Conservation (phyloP, 75 land plant species). For the Pinus tabuliformis region DNA sequence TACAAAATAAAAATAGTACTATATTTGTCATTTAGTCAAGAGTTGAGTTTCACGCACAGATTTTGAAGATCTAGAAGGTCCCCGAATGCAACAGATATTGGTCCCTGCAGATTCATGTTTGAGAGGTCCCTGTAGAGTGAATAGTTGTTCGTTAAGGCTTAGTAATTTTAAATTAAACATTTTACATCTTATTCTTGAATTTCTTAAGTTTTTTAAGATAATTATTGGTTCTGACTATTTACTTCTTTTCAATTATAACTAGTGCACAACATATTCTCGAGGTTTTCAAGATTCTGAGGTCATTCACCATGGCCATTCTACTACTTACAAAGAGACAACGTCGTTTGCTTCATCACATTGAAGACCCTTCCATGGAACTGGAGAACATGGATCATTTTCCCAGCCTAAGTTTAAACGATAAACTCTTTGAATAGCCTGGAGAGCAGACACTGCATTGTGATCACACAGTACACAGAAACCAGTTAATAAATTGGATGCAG, state of each 20-base stretch:
- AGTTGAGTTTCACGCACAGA: slow-evolving; percentile 30
- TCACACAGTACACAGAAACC: background rate
- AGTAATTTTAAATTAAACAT: background rate
- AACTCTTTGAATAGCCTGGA: slow-evolving; percentile 43
- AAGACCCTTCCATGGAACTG: slow-evolving; percentile 55
- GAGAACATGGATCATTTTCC: slow-evolving; percentile 74
- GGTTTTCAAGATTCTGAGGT: background rate
- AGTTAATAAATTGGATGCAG: background rate
- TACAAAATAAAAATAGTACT: background rate
- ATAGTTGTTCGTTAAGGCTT: background rate
- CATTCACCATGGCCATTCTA: background rate
- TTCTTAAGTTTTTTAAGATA: background rate
- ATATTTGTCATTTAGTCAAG: background rate
- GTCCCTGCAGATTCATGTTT: slow-evolving; percentile 41
- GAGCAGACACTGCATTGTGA: slow-evolving; percentile 45
- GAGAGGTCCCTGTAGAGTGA: slow-evolving; percentile 53
- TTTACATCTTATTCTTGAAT: background rate
- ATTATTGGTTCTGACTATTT: background rate
- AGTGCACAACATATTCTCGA: background rate
- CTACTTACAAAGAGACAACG: slow-evolving; percentile 51
- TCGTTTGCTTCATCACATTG: slow-evolving; percentile 44
- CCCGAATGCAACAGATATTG: slow-evolving; percentile 46
- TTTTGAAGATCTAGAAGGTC: slow-evolving; percentile 53
- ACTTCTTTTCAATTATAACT: background rate
- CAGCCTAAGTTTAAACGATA: slow-evolving; percentile 42